phyloP scores from a whole-genome alignment of 2,329 filamentous ascomycete genomes.

The Calonectria pseudoreteaudii region DNA sequence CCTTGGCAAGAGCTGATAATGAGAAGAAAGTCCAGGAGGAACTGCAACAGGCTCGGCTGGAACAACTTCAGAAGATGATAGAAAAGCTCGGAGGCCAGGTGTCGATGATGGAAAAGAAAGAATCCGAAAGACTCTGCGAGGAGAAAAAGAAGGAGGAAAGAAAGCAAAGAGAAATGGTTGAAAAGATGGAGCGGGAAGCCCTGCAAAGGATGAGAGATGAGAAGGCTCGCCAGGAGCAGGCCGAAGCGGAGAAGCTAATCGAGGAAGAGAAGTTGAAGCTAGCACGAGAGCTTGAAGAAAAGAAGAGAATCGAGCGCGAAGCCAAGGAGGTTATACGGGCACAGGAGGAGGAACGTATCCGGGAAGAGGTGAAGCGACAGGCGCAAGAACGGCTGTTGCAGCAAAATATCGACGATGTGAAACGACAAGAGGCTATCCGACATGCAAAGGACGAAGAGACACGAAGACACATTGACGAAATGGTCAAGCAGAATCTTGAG shows the following conservation, averaged over 20 bases:
- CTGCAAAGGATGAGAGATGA: constrained; percentile 12
- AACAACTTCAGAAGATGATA: constrained; percentile 6
- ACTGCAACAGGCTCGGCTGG: background rate
- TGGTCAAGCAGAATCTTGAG: background rate
- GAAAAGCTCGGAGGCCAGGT: constrained; percentile 8
- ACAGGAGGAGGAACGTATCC: background rate
- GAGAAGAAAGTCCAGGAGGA: constrained; percentile 10
- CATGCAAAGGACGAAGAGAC: background rate
- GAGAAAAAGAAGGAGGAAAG: background rate
- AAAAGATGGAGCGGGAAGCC: constrained; percentile 3
- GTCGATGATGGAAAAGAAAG: constrained; percentile 2
- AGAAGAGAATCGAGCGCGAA: background rate
- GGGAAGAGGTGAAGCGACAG: background rate
- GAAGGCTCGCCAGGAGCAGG: background rate
- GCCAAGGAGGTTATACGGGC: background rate
- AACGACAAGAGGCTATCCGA: background rate
- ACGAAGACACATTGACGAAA: background rate
- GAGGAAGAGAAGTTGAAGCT: constrained; percentile 6
- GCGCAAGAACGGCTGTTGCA: background rate
- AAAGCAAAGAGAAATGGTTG: background rate
- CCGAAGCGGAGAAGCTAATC: background rate
- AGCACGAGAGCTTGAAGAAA: background rate
- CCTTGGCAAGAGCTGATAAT: background rate
- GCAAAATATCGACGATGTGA: background rate
- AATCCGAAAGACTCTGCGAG: background rate